A percentile compares a stretch with the other conserved stretches of the same genome.
Evolutionary conservation across 2,329 filamentous ascomycete species (phyloP).

Genomic region (Xylariales sp.): DNA sequence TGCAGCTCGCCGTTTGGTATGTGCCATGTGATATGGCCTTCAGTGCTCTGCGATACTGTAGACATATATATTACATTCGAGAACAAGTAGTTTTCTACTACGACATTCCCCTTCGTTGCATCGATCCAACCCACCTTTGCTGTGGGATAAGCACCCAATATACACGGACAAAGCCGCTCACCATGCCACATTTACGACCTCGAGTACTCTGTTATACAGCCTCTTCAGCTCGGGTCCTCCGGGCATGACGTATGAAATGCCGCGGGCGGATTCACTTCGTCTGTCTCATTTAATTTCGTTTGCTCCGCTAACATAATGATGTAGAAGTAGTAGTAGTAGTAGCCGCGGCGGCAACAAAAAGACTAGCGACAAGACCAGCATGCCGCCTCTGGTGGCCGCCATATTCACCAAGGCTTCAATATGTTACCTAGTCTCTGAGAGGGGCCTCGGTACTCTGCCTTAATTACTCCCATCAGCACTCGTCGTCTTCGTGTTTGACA

Average conservation of each 20-base stretch:
- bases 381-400: too few relatives aligned
- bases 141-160: not conserved
- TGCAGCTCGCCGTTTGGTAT: conserved; percentile 2
- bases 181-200: not conserved
- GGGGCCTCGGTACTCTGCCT: not conserved
- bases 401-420: not conserved
- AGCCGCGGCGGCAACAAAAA: too few relatives aligned
- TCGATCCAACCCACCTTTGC: not conserved
- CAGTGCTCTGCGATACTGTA: not conserved
- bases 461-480: not conserved
- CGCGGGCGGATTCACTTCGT: not conserved
- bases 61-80: not conserved
- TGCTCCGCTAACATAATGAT: too few relatives aligned
- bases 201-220: not conserved
- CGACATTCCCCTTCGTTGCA: not conserved
- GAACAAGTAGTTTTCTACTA: not conserved
- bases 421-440: not conserved
- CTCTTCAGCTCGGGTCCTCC: not conserved
- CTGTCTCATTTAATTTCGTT: not conserved
- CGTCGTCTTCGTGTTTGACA: not conserved
- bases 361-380: too few relatives aligned
- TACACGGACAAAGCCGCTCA: not conserved
- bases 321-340: too few relatives aligned
- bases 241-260: not conserved
- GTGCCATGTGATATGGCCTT: not conserved